A percentile compares a stretch with the other conserved stretches of the same genome.
Evolutionary conservation across 1,284 basidiomycete species (phyloP).

Genomic region (Ustilago esculenta): DNA sequence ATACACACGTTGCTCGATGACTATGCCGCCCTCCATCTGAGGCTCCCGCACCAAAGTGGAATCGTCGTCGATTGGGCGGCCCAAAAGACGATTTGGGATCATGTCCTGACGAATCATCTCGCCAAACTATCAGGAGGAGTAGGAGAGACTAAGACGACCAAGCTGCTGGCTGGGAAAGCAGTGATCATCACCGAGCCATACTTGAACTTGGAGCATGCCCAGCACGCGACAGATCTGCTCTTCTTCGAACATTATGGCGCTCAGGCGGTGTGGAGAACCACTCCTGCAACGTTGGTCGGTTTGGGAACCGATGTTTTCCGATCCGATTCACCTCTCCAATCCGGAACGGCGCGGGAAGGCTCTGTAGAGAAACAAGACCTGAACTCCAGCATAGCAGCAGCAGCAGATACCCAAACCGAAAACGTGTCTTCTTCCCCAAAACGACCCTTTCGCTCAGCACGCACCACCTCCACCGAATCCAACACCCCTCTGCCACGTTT

Average conservation of each 20-base stretch:
- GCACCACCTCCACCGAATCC: background rate
- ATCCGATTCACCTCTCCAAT: constrained; percentile 6
- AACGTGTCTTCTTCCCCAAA: background rate
- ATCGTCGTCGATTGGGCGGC: constrained; percentile 63
- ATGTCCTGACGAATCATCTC: constrained; percentile 38
- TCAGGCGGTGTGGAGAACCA: constrained; percentile 76
- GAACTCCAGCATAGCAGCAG: background rate
- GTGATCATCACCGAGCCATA: constrained; percentile 87
- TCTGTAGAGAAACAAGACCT: background rate
- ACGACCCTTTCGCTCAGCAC: background rate
- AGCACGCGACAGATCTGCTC: constrained; percentile 90
- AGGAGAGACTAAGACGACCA: background rate
- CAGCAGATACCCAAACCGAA: background rate
- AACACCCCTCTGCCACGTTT: constrained; percentile 2
- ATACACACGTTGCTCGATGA: constrained; percentile 51
- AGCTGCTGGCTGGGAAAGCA: constrained; percentile 31
- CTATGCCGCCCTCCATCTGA: constrained; percentile 56
- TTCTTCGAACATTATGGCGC: constrained; percentile 97
- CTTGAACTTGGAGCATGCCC: constrained; percentile 88
- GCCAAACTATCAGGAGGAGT: background rate
- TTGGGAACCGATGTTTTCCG: constrained; percentile 14
- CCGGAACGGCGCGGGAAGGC: background rate
- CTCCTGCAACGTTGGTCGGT: constrained; percentile 18
- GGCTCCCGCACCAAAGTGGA: constrained; percentile 58
- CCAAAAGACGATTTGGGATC: constrained; percentile 62